Evolutionary conservation across 2,329 filamentous ascomycete species (phyloP).

Genomic region (Aspergillus melleus): DNA sequence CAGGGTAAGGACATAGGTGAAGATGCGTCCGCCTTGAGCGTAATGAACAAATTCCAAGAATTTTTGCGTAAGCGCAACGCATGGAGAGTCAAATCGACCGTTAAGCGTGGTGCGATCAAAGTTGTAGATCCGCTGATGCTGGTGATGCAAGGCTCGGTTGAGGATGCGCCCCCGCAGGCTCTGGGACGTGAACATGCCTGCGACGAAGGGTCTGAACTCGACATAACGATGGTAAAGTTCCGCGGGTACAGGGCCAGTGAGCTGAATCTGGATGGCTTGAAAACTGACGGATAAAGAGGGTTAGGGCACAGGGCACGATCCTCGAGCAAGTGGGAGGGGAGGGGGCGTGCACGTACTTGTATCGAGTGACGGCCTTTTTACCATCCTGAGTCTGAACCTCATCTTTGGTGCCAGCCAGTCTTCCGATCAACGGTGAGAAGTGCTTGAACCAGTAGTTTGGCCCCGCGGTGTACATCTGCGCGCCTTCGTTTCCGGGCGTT

Average conservation of each 20-base stretch:
- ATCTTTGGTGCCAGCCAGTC: constrained; percentile 71
- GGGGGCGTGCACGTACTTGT: constrained; percentile 61
- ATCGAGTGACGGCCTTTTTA: constrained; percentile 64
- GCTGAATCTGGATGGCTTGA: constrained; percentile 87
- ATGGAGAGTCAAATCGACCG: constrained; percentile 66
- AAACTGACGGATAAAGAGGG: constrained; percentile 58
- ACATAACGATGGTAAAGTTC: constrained; percentile 88
- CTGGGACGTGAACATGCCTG: constrained; percentile 78
- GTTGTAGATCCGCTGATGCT: constrained; percentile 86
- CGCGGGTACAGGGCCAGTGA: constrained; percentile 77
- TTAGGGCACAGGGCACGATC: not conserved
- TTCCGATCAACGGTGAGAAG: constrained; percentile 84
- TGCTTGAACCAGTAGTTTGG: constrained; percentile 78
- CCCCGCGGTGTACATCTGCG: constrained; percentile 76
- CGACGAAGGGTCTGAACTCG: constrained; percentile 87
- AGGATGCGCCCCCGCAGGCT: constrained; percentile 78
- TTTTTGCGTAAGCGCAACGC: constrained; percentile 69
- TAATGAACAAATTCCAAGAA: constrained; percentile 86
- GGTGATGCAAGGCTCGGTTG: constrained; percentile 83
- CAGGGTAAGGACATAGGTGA: constrained; percentile 87
- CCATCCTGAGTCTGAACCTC: constrained; percentile 57
- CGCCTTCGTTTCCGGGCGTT: constrained; percentile 64
- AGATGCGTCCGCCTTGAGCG: constrained; percentile 80
- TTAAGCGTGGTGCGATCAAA: constrained; percentile 75
- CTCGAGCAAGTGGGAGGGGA: not conserved